Percentiles rank a stretch among this genome's conserved stretches.
Conservation (phyloP, 2,329 filamentous ascomycete genomes). For the Colletotrichum musicola region DNA sequence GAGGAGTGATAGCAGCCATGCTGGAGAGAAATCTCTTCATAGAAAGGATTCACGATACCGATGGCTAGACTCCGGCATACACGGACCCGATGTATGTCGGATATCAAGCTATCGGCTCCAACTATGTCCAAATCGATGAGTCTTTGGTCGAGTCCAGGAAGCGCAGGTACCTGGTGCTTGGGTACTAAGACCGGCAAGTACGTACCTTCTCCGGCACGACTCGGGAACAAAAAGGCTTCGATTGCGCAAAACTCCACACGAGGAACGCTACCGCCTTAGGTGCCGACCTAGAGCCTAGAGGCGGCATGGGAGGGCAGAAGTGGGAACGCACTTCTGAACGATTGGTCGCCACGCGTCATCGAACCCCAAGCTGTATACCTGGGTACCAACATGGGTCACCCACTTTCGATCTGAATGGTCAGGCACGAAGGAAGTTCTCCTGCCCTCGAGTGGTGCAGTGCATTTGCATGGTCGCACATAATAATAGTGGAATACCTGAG, state of each 20-base stretch:
- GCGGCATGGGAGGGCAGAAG: slow-evolving; percentile 1
- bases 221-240: not conserved
- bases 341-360: not conserved
- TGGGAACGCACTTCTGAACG: slow-evolving; percentile 9
- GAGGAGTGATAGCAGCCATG: slow-evolving; percentile 56
- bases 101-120: not conserved
- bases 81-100: not conserved
- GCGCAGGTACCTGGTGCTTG: slow-evolving; percentile 12
- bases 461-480: not conserved
- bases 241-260: slow-evolving; percentile 13
- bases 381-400: slow-evolving; percentile 20
- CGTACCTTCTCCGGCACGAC: not conserved
- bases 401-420: slow-evolving; percentile 18
- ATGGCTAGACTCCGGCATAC: not conserved
- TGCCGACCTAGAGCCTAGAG: not conserved
- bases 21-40: slow-evolving; percentile 51
- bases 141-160: slow-evolving; percentile 2
- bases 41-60: not conserved
- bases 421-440: slow-evolving; percentile 24
- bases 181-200: not conserved
- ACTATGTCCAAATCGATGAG: slow-evolving; percentile 13
- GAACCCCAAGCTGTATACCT: slow-evolving; percentile 2
- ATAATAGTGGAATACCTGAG: no score
- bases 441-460: not conserved
- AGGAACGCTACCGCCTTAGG: not conserved